phyloP scores from a whole-genome alignment of 2,329 filamentous ascomycete genomes.

The Monilinia polystroma region DNA sequence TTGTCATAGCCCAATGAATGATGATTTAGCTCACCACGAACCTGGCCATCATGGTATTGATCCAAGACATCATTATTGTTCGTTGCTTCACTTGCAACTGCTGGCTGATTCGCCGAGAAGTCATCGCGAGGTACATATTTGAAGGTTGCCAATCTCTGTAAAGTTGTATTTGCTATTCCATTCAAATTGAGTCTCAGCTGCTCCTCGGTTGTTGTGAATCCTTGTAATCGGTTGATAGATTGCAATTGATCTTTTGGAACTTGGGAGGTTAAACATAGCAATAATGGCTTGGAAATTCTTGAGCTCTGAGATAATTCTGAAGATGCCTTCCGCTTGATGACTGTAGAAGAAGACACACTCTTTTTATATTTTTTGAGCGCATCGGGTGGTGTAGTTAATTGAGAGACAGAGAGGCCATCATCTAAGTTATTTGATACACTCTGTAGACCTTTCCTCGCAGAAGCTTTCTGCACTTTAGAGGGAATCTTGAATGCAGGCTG shows the following conservation, averaged over 20 bases:
- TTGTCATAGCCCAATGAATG: conserved; percentile 16
- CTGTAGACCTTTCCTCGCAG: neutral
- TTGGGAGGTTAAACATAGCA: conserved; percentile 19
- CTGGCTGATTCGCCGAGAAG: neutral
- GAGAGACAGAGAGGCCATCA: conserved; percentile 1
- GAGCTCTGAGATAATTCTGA: conserved; percentile 31
- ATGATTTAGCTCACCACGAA: neutral
- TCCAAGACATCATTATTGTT: neutral
- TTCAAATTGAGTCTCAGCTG: conserved; percentile 13
- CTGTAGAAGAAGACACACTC: conserved; percentile 21
- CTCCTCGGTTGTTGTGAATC: conserved; percentile 37
- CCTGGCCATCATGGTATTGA: neutral
- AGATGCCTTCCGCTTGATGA: conserved; percentile 17
- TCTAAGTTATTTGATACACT: no score
- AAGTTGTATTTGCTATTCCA: conserved; percentile 23
- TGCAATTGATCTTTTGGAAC: neutral
- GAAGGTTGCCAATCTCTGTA: conserved; percentile 23
- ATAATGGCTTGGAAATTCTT: conserved; percentile 32
- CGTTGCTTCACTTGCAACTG: neutral
- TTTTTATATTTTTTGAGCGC: conserved; percentile 23
- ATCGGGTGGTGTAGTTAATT: conserved; percentile 28
- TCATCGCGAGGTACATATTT: conserved; percentile 18
- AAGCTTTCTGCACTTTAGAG: neutral
- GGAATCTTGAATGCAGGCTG: conserved; percentile 18
- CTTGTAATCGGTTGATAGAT: conserved; percentile 28